Conservation (phyloP, 768 basidiomycete genomes). For the Psilocybe cyanescens region DNA sequence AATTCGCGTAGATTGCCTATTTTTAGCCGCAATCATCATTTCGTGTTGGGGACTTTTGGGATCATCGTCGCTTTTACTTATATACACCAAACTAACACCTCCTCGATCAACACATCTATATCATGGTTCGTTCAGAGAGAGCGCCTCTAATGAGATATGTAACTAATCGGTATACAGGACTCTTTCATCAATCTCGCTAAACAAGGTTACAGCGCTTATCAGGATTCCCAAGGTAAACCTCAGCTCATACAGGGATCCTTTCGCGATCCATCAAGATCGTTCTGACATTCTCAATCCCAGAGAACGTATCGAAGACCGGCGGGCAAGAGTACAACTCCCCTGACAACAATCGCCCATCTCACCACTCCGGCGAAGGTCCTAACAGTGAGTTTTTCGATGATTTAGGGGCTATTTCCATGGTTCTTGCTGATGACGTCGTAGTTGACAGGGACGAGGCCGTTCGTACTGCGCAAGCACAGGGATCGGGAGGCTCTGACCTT, state of each 20-base stretch:
- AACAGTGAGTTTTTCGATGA: conserved; percentile 29
- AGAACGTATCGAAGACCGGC: conserved; percentile 56
- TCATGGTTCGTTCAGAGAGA: conserved; percentile 7
- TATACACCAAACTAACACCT: not conserved
- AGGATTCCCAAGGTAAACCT: conserved; percentile 47
- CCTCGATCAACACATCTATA: not conserved
- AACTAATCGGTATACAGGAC: conserved; percentile 45
- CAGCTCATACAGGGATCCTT: not conserved
- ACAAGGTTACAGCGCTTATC: conserved; percentile 61
- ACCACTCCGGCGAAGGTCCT: conserved; percentile 24
- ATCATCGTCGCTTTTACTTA: not conserved
- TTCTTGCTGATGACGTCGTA: conserved; percentile 8
- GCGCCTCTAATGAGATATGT: too few relatives aligned
- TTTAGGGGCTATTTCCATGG: not conserved
- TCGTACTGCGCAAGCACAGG: conserved; percentile 54
- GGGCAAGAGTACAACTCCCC: conserved; percentile 67
- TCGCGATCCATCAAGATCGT: conserved; percentile 16
- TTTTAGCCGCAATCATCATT: not conserved
- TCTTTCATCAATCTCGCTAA: conserved; percentile 73
- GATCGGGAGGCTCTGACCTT: conserved; percentile 58
- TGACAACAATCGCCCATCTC: conserved; percentile 42
- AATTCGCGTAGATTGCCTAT: not conserved
- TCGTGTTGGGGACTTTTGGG: not conserved
- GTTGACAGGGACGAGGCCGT: conserved; percentile 71
- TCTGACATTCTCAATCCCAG: conserved; percentile 32